Base-by-base conservation (phyloP, 495 filamentous ascomycete genomes). In the Pyrenopolyporus hunteri region DNA sequence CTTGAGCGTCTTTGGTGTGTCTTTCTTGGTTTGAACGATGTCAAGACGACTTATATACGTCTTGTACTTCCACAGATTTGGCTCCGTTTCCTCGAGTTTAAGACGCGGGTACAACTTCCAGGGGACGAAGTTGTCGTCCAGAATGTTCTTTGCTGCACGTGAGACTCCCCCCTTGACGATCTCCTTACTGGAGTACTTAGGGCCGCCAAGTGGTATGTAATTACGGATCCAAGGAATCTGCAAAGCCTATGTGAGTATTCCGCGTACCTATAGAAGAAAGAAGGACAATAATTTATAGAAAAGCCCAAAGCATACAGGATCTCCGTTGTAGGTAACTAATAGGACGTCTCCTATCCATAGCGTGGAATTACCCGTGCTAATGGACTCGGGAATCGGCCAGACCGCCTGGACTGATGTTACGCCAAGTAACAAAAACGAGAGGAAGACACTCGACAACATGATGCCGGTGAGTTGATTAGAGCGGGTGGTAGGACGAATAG, bases 91-190 rank as follows among this genome's bases (percentile, higher is more conserved):
- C 33, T 79, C 73, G 22, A 79, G 73, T 42, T 70, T 29, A 37
- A 81, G 74, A 10, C 85, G 81, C 22, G 80, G 78, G 59, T 89
- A 79, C 54, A 93, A 83, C 74, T 86, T 90, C 89, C 90, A 93
- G 3, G 90, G 90, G 9, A 89, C 80, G 37, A 90, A 84, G 57
- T 81, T 82, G 57, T 84, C 72, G 19, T 76, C 70, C 70, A 91
- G 85, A 23, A 91, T 80, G 39, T 74, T 80, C 16, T 73, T 59
- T 26, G 80, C 50, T 4, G 76, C 70, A 28, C 82, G 73, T 28
- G 74, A 71, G 14, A 83, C 64, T n/a, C 72, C 80, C 47, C 71
- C 76, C 52, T 77, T 74, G 26, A 85, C 76, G 39, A 84, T 74
- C 19, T 81, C 75, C 54, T 70, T 74, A 70, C 76, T 81, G 59